Evolutionary conservation across 805 yeast genomes (phyloP), one percentile per base, ranked within the genome.

Genomic region (Pichia rugopelliculosa): DNA sequence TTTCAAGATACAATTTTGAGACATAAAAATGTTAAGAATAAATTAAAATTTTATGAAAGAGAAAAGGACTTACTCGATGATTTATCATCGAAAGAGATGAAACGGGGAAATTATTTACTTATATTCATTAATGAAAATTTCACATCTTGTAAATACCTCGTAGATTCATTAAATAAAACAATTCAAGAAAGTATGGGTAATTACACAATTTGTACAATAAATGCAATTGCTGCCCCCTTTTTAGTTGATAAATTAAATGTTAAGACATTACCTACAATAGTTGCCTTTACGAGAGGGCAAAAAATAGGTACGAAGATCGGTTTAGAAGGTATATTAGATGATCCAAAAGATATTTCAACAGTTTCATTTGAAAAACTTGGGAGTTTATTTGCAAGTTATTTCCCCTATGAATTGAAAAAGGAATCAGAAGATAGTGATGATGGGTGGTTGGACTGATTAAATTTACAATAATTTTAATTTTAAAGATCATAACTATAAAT

Each of bases 231-330:
- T 36, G 84, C 90, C 1, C 89, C 95, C 4, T 87, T 87, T 58
- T 66, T 88, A 40, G 87, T 80, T 5, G 66, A 78, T 2, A 80
- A 78, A 58, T 70, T 88, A 36, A 67, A 70, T 3, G 72, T 88
- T 43, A 77, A 82, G 59, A 80, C 83, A 11, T 68, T 87, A 6
- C 96, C 96, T 0, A 82, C 80, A 53, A 80, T 87, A 2, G 63
- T 84, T 2, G 69, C 79, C 9, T 87, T 82, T 58, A 67, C 66
- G 12, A 67, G 74, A 34, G 90, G 90, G 1, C 63, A 71, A 39
- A 91, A 85, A 55, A 59, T 69, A 4, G 71, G 74, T 13, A 66
- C 87, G 51, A 57, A 86, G 6, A 73, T 86, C 6, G 96, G 96
- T 6, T 82, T 87, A 56, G 82, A 80, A 45, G 73, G 75, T 27